Evolutionary conservation across 768 basidiomycete genomes (phyloP), one percentile per base, ranked within the genome.

Genomic region (Russula earlei): DNA sequence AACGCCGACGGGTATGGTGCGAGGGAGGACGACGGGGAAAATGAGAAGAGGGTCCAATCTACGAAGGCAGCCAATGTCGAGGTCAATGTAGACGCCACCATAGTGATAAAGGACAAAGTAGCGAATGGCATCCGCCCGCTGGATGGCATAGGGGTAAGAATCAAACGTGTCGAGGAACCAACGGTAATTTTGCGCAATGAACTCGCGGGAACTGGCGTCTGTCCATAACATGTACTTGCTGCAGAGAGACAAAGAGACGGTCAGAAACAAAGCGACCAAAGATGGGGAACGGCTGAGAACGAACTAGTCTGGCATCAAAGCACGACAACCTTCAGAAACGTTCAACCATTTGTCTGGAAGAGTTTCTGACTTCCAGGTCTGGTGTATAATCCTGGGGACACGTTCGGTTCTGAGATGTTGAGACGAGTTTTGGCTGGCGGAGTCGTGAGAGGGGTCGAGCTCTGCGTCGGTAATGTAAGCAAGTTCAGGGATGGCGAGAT

Each of bases 211-310:
- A 59, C 78, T 74, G 8, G 82, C 87, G 69, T 99, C 96, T 14
- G 96, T 97, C 96, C 96, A 99, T 11, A 99, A 78, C 76, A 84
- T 93, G 76, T 97, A 96, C 68, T 97, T 83, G 68, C 94, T 97
- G 69, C 54, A 29, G 43, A 44, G 63, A 31, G 55, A n/a, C n/a
- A n/a, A n/a, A n/a, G 57, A 54, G n/a, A 62, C 19, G 52, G 25
- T 38, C 12, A 55, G 49, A 54, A 58, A 41, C 1, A 56, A n/a
- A 53, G 12, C 20, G 5, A 34, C 5, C 20, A 37, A 52, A 49
- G 42, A 34, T 49, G 51, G 54, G 9, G 25, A 49, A 55, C 34
- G 45, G 47, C 12, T 31, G 44, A 31, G 17, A 53, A 81, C 93
- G 65, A 68, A 96, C 94, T 96, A 99, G 77, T 96, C 93, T 6